Conservation (phyloP, 75 land plant genomes). For the Sequoiadendron giganteum region DNA sequence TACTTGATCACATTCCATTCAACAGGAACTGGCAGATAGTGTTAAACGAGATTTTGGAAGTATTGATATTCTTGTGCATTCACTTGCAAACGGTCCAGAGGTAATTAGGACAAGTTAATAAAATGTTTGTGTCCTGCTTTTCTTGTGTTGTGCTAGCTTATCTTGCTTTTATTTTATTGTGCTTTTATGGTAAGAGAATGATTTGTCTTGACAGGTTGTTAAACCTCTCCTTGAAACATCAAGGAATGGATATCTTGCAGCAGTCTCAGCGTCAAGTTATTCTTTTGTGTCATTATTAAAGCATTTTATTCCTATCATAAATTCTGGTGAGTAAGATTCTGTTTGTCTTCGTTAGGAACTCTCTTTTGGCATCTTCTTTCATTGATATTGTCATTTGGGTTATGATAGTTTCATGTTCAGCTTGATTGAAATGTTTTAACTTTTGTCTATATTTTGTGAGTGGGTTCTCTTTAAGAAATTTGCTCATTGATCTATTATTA, state of each 20-base stretch:
- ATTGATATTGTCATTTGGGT: background rate
- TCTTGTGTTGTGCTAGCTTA: background rate
- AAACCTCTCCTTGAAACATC: conserved; percentile 95
- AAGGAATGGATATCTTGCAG: conserved; percentile 91
- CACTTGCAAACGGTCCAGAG: conserved; percentile 98
- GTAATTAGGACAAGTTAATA: conserved; percentile 32
- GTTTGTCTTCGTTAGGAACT: background rate
- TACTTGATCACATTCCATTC: background rate
- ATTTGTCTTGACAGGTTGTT: conserved; percentile 41
- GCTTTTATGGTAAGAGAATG: background rate
- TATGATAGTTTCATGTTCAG: background rate
- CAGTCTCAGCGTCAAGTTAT: conserved; percentile 92
- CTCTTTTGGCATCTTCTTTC: background rate
- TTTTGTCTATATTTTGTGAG: background rate
- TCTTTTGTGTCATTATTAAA: conserved; percentile 87
- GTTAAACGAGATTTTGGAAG: conserved; percentile 94
- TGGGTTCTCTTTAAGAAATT: background rate
- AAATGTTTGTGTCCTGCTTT: background rate
- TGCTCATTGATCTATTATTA: background rate
- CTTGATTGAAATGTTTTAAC: background rate
- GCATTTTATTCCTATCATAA: conserved; percentile 90
- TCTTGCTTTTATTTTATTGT: conserved; percentile 2
- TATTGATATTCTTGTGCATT: conserved; percentile 97
- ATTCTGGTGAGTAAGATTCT: conserved; percentile 52
- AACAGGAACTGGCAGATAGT: conserved; percentile 85